Conservation (phyloP, 2,329 filamentous ascomycete genomes). For the Sporothrix euskadiensis region DNA sequence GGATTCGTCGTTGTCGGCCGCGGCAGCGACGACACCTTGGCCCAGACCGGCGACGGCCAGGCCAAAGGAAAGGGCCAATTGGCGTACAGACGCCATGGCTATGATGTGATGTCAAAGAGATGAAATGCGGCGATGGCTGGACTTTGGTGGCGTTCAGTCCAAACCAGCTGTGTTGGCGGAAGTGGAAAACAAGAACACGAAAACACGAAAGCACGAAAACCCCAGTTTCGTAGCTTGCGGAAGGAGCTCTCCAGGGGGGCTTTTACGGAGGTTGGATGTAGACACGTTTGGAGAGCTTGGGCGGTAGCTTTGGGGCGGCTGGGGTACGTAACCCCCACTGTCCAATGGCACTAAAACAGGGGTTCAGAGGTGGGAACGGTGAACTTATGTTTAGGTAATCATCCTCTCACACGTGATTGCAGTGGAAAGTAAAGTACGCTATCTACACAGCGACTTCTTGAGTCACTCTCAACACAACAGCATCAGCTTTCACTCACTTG, state of each 20-base stretch:
- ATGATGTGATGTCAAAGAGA: not conserved
- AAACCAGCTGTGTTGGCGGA: not conserved
- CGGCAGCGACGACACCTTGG: conserved; percentile 31
- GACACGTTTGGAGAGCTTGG: conserved; percentile 11
- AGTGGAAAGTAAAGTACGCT: not conserved
- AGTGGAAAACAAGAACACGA: not conserved
- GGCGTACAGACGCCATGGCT: conserved; percentile 32
- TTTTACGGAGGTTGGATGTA: not conserved
- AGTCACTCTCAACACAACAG: too few relatives aligned
- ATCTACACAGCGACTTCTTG: too few relatives aligned
- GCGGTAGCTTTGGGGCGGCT: not conserved
- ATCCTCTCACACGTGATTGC: not conserved
- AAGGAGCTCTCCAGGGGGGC: not conserved
- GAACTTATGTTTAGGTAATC: not conserved
- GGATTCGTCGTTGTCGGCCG: conserved; percentile 37
- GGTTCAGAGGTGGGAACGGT: not conserved
- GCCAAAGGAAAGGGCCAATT: conserved; percentile 29
- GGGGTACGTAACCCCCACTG: not conserved
- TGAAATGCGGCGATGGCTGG: not conserved
- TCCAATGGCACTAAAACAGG: not conserved
- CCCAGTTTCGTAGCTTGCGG: not conserved
- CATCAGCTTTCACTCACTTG: too few relatives aligned
- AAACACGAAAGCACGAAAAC: not conserved
- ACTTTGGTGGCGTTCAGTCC: not conserved
- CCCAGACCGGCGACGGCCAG: conserved; percentile 26